Base-by-base conservation (phyloP, 2,329 filamentous ascomycete genomes). In the Periconia digitata region DNA sequence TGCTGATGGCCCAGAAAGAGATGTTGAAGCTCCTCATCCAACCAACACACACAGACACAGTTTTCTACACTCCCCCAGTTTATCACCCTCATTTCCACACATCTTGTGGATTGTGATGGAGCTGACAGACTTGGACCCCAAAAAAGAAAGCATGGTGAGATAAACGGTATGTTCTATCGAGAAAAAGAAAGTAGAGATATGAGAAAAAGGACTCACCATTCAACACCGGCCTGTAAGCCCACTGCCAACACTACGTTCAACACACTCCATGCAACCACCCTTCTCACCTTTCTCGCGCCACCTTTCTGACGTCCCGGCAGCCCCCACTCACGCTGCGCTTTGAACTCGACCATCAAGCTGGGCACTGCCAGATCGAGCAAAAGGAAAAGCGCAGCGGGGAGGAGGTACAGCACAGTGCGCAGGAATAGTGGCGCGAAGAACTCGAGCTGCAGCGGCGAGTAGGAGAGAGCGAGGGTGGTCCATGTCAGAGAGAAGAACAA, bases 401-500 rank as follows among this genome's bases (percentile, higher is more conserved):
- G 44, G 2, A 94, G 74, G 72, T 85, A 95, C 62, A 92, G 84
- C 4, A 89, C 56, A 8, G 85, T 49, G 36, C 89, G 85, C 41
- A 91, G 76, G 20, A 82, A 80, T 5, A 89, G 68, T 0, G 86
- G 85, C 46, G 85, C 89, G 44, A 88, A 76, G 1, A 94, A 68
- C 68, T 95, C 90, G 48, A 96, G 83, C 49, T 83, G 81, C 15
- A 94, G 76, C 0, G 89, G 85, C 1, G 86, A 79, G 61, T 95
- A 87, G 6, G 87, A 87, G 3, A 92, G 76, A 34, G 95, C 84
- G 24, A 96, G 79, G 0, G 89, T 92, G 6, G 85, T 84, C 91
- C 91, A 96, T 59, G 89, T 92, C 75, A 95, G 82, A 70, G 91
- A 92, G 72, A 96, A 94, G 76, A 95, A 92, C 53, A 95, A 75